phyloP scores from a whole-genome alignment of 768 basidiomycete genomes.

The Kwoniella europaea region DNA sequence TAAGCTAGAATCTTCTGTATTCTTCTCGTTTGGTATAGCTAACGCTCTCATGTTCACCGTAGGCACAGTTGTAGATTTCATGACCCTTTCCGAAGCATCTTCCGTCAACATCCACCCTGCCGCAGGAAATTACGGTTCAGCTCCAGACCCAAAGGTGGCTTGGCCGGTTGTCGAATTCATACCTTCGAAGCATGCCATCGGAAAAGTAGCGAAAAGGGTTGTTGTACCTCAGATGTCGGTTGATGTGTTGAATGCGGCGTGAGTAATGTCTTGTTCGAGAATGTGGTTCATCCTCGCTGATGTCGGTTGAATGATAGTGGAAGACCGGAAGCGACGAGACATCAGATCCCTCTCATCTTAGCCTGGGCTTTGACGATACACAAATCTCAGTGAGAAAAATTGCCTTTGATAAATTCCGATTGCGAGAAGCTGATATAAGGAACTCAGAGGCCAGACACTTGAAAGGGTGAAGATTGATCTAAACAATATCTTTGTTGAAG shows the following conservation, averaged over 20 bases:
- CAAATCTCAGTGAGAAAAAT: slow-evolving; percentile 24
- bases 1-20: slow-evolving; percentile 50
- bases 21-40: not conserved
- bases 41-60: not conserved
- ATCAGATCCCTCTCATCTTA: slow-evolving; percentile 79
- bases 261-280: not conserved
- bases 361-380: slow-evolving; percentile 64
- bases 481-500: slow-evolving; percentile 75
- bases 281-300: not conserved
- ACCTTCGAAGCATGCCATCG: slow-evolving; percentile 28
- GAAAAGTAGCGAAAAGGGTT: slow-evolving; percentile 18
- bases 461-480: slow-evolving; percentile 91
- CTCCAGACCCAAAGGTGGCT: slow-evolving; percentile 11
- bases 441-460: slow-evolving; percentile 62
- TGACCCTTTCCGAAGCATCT: slow-evolving; percentile 38
- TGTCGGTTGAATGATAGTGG: slow-evolving; percentile 8
- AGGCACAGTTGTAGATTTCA: slow-evolving; percentile 45
- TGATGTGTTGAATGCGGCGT: slow-evolving; percentile 44
- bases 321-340: slow-evolving; percentile 36
- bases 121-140: slow-evolving; percentile 8
- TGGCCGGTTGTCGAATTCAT: slow-evolving; percentile 47
- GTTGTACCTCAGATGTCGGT: slow-evolving; percentile 40
- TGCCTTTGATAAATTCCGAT: not conserved
- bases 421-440: not conserved
- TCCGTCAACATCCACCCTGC: slow-evolving; percentile 20